Base-by-base conservation (phyloP, 1,284 basidiomycete genomes). In the Neolentinus lepideus region DNA sequence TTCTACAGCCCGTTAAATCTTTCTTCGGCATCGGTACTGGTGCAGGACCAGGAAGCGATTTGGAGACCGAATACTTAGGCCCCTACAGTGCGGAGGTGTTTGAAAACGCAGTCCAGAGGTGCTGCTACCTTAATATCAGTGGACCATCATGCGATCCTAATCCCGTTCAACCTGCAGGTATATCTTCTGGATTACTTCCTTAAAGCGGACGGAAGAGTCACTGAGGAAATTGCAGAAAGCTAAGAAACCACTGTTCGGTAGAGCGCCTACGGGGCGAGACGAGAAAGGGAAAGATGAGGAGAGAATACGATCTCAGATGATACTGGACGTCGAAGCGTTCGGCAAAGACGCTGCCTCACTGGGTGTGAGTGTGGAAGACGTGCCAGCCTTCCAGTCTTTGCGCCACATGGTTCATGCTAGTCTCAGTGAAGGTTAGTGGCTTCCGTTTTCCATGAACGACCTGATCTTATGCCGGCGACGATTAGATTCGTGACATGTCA, bases 121-220 rank as follows among this genome's bases (percentile, higher is more conserved):
- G 60, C 56, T 69, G 58, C 14, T 22, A 31, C 22, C 24, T 25
- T 9, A 46, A 24, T 50, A 22, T 24, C 47, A 9, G 21, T 21
- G 22, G 12, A 26, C 8, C 24, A 4, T 21, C 21, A n/a, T 26
- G 22, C 10, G n/a, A n/a, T 59, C 6, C 25, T 54, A 16, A 54
- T 43, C 6, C 12, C 16, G 4, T 24, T 19, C 38, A 48, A 14
- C 45, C 33, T 29, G 12, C 45, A 52, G 46, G 33, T 60, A 57
- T 45, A 55, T 56, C 4, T 9, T 21, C 56, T 83, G 91, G 63
- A 75, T 97, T 25, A 77, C 83, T 3, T 83, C 84, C 3, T 93
- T 95, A 77, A 90, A 85, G 68, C 95, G 95, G 73, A 91, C 90
- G 1, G 92, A 97, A 64, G 92, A 95, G 64, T 88, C 92, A 6